These are phyloP conservation scores for Aspergillus sp. DNA, from an alignment of 2,329 filamentous ascomycete species.

Conservation along the genomic window DNA sequence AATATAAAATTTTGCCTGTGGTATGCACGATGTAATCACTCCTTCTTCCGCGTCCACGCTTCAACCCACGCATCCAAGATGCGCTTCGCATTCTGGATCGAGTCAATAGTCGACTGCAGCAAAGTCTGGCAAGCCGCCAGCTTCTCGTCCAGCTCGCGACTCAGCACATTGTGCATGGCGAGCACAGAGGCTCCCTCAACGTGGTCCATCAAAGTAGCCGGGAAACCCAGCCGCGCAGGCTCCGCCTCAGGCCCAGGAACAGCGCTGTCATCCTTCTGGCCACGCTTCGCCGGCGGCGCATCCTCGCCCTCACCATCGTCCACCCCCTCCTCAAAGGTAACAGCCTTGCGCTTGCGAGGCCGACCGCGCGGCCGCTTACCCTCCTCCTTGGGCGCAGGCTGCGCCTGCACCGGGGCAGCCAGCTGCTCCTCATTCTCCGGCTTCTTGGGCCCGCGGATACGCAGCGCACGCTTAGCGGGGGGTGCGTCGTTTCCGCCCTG, in stretches of 20 bases:
- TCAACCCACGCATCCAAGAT: background rate
- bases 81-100: background rate
- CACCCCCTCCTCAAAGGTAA: no score
- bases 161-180: background rate
- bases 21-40: background rate
- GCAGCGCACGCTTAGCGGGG: background rate
- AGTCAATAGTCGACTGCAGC: background rate
- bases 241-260: no score
- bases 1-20: background rate
- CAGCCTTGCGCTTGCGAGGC: background rate
- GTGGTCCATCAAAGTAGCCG: background rate
- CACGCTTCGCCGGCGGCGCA: background rate
- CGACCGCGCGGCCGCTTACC: background rate
- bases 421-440: background rate
- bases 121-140: background rate
- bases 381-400: background rate
- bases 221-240: background rate
- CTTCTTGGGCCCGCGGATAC: background rate
- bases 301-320: background rate
- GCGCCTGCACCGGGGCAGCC: background rate
- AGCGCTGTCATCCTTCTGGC: background rate
- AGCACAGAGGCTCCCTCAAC: background rate
- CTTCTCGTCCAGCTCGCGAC: background rate
- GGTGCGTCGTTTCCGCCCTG: background rate
- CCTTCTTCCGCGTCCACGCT: background rate